Conservation (phyloP, 345 rosid genomes). For the Populus euphratica region DNA sequence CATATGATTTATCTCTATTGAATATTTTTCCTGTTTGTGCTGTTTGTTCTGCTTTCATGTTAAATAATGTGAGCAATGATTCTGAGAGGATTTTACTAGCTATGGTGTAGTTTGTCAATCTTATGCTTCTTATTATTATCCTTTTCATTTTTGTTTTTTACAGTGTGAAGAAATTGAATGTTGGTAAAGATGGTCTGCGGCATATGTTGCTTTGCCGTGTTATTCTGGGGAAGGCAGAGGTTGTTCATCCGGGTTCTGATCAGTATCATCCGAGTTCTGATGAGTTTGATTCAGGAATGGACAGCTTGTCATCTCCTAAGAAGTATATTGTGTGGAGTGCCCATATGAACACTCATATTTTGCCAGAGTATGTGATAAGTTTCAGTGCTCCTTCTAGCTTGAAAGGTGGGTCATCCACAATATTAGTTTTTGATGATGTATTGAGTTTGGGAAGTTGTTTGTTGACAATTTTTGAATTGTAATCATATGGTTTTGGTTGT, state of each 20-base stretch:
- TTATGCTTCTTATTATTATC: background rate
- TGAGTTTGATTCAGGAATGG: constrained; percentile 73
- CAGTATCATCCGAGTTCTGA: constrained; percentile 54
- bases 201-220: constrained; percentile 71
- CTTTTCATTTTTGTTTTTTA: background rate
- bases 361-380: constrained; percentile 63
- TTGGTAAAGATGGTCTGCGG: constrained; percentile 54
- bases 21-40: background rate
- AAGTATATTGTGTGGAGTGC: constrained; percentile 71
- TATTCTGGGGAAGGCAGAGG: constrained; percentile 63
- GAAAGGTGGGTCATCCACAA: constrained; percentile 25
- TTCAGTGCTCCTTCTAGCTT: constrained; percentile 49
- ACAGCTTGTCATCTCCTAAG: constrained; percentile 43
- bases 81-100: background rate
- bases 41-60: background rate
- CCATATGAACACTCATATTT: constrained; percentile 63
- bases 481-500: constrained; percentile 6
- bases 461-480: background rate
- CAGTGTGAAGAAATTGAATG: constrained; percentile 44
- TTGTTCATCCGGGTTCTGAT: constrained; percentile 47
- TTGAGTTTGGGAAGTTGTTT: background rate
- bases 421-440: background rate
- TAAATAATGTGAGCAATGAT: background rate
- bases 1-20: background rate
- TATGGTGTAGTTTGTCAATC: background rate